phyloP scores from a whole-genome alignment of 805 yeast species.

The Millerago galiae region DNA sequence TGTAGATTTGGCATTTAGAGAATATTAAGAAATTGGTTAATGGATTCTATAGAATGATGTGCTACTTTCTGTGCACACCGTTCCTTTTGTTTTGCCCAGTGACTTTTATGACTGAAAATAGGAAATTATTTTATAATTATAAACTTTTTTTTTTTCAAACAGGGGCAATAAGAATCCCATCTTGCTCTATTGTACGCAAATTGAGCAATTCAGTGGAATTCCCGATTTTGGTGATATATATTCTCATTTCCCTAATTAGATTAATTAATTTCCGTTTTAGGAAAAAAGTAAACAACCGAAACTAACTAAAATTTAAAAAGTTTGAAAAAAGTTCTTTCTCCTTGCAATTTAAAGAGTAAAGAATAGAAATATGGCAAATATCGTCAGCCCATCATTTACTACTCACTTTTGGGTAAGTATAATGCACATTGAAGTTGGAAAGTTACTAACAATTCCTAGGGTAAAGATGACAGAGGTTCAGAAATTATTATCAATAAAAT shows the following conservation, averaged over 20 bases:
- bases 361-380: constrained; percentile 7
- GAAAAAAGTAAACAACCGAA: constrained; percentile 17
- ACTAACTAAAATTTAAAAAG: neutral
- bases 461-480: constrained; percentile 55
- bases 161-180: too few relatives aligned
- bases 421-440: neutral
- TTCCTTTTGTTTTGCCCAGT: too few relatives aligned
- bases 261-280: constrained; percentile 14
- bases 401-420: constrained; percentile 42
- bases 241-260: neutral
- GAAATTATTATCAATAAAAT: constrained; percentile 47
- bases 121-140: too few relatives aligned
- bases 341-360: neutral
- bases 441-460: constrained; percentile 30
- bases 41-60: too few relatives aligned
- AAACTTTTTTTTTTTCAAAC: too few relatives aligned
- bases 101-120: too few relatives aligned
- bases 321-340: neutral
- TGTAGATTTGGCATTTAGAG: too few relatives aligned
- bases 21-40: too few relatives aligned
- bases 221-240: too few relatives aligned
- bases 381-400: constrained; percentile 28
- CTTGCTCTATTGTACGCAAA: too few relatives aligned
- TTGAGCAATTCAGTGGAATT: too few relatives aligned
- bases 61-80: too few relatives aligned